Evolutionary conservation across 106 monocot genomes (phyloP), one percentile per base, ranked within the genome.

Genomic region (Allium cepa): DNA sequence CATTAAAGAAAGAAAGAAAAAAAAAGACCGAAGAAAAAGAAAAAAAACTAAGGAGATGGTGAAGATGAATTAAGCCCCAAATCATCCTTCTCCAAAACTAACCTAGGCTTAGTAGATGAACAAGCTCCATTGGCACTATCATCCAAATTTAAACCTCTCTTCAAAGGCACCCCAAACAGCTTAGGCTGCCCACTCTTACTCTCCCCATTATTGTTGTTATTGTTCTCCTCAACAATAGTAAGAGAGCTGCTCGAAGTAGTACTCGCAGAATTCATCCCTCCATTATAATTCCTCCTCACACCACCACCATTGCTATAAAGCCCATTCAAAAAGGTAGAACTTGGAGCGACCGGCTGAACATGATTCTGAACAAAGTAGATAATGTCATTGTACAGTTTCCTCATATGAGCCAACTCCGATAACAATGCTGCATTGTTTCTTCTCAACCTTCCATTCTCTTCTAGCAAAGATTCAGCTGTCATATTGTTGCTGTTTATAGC

Each of bases 311-410:
- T 53, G 1, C 50, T 63, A 26, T 53, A 59, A 27, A 56, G 50
- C 7, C 66, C 53, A 1, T 53, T 17, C 53, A 82, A 62, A 36
- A 74, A 60, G 15, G 71, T 16, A n/a, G 66, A 18, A 68, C 79
- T 95, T 0, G 89, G 96, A 4, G 86, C 81, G 14, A 97, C 96
- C 45, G 88, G 88, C 5, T 68, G 79, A n/a, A 96, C 95, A 55
- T 96, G 95, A 77, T 91, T 83, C 77, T 96, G 95, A 6, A 96
- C 85, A 56, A 96, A 96, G 81, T 84, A 96, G 66, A 96, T 96
- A 65, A 96, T 91, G 73, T 96, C 95, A 73, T 88, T 92, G 82
- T 96, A 96, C 14, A 96, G 88, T 71, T 86, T 78, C 69, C 84
- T 64, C 95, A 96, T 96, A 77, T 91, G 91, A 9, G 86, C 77